Evolutionary conservation across 164 flowering plant species (phyloP).

Genomic region (Taxillus chinensis): DNA sequence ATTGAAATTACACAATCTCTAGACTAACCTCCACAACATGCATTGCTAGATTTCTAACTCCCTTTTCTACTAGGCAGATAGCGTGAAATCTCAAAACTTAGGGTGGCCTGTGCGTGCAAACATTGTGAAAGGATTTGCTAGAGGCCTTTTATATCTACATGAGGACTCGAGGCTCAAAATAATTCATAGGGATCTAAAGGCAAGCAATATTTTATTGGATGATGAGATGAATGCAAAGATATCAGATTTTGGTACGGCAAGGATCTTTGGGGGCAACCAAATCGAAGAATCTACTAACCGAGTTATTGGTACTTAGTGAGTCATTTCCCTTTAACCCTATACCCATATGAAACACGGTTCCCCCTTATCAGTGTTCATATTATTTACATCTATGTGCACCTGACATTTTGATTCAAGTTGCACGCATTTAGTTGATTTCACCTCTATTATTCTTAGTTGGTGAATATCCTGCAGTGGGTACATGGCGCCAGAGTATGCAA

Average conservation of each 20-base stretch:
- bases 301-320: not conserved
- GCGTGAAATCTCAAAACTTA: not conserved
- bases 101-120: not conserved
- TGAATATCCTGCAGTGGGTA: slow-evolving; percentile 18
- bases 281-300: not conserved
- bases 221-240: not conserved
- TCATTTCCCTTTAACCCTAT: not conserved
- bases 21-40: not conserved
- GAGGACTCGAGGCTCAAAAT: not conserved
- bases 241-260: not conserved
- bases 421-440: too few relatives aligned
- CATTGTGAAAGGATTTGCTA: not conserved
- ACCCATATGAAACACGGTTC: too few relatives aligned
- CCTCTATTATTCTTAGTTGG: not conserved
- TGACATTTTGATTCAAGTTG: too few relatives aligned
- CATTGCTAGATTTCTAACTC: too few relatives aligned
- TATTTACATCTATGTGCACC: too few relatives aligned
- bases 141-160: not conserved
- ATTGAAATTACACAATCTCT: not conserved
- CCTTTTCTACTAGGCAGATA: too few relatives aligned
- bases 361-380: too few relatives aligned
- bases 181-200: not conserved
- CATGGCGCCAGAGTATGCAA: slow-evolving; percentile 43
- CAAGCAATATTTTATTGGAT: not conserved
- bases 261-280: not conserved